Evolutionary conservation across 768 basidiomycete species (phyloP).

Genomic region (Phylloporus sp.): DNA sequence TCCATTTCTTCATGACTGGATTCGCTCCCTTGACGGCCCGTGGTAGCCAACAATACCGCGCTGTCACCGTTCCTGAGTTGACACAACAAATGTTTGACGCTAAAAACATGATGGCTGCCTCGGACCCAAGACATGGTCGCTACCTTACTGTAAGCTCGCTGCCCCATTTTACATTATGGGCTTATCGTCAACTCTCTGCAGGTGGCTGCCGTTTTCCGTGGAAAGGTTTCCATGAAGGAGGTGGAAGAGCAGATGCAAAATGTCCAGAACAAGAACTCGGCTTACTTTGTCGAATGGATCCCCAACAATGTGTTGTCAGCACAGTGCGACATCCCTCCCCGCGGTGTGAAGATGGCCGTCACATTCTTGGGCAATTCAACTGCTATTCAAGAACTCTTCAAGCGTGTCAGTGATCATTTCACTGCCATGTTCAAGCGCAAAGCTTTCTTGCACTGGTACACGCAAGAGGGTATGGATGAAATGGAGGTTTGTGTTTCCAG

Average conservation of each 20-base stretch:
- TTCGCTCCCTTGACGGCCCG: conserved; percentile 93
- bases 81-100: conserved; percentile 99
- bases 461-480: conserved; percentile 99
- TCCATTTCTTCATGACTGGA: conserved; percentile 99
- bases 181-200: conserved; percentile 20
- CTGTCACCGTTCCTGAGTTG: conserved; percentile 94
- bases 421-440: conserved; percentile 99
- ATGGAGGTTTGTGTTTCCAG: conserved; percentile 65
- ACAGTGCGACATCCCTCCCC: conserved; percentile 96
- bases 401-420: conserved; percentile 98
- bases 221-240: conserved; percentile 99
- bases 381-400: conserved; percentile 96
- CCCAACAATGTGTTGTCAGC: conserved; percentile 98
- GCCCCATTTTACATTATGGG: no score
- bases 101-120: conserved; percentile 99
- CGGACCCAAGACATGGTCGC: conserved; percentile 93
- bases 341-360: conserved; percentile 93
- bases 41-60: conserved; percentile 92
- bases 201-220: conserved; percentile 97
- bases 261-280: conserved; percentile 95
- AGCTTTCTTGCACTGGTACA: conserved; percentile 99
- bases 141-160: conserved; percentile 77
- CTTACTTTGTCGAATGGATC: conserved; percentile 99
- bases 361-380: conserved; percentile 98
- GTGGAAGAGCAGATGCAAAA: conserved; percentile 99